A percentile compares a stretch with the other conserved stretches of the same genome.
Conservation (phyloP, 306 rosid genomes). For the Fagus crenata region DNA sequence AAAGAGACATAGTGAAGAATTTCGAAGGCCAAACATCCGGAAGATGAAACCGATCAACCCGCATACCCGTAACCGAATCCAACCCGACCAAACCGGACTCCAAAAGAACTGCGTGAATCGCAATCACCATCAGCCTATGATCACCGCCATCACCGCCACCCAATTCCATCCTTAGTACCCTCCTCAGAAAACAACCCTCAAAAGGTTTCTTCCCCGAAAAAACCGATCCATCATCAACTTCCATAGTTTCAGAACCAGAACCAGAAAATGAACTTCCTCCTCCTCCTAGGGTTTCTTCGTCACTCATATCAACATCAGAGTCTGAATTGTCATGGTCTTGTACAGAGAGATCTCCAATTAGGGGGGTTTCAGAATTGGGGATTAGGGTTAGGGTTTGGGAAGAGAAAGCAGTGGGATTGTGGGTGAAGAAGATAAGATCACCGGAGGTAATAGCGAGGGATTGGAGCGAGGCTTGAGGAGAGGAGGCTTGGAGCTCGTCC, state of each 20-base stretch:
- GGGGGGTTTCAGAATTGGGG: not conserved
- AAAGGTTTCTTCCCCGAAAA: constrained; percentile 32
- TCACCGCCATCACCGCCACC: constrained; percentile 38
- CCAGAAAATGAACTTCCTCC: no score
- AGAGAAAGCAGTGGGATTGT: constrained; percentile 35
- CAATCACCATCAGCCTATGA: constrained; percentile 45
- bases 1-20: constrained; percentile 43
- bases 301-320: not conserved
- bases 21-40: constrained; percentile 43
- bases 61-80: constrained; percentile 40
- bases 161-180: constrained; percentile 47
- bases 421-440: constrained; percentile 71
- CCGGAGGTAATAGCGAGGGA: constrained; percentile 65
- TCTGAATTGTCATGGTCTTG: constrained; percentile 4
- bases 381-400: constrained; percentile 2
- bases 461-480: constrained; percentile 41
- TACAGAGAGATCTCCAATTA: no score
- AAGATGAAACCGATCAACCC: constrained; percentile 28
- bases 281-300: not conserved
- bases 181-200: constrained; percentile 48
- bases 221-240: constrained; percentile 42
- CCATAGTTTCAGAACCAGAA: constrained; percentile 28
- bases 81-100: constrained; percentile 71
- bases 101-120: constrained; percentile 62
- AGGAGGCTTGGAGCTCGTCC: constrained; percentile 59